phyloP scores from a whole-genome alignment of 2,329 filamentous ascomycete genomes.

The Scedosporium boydii region DNA sequence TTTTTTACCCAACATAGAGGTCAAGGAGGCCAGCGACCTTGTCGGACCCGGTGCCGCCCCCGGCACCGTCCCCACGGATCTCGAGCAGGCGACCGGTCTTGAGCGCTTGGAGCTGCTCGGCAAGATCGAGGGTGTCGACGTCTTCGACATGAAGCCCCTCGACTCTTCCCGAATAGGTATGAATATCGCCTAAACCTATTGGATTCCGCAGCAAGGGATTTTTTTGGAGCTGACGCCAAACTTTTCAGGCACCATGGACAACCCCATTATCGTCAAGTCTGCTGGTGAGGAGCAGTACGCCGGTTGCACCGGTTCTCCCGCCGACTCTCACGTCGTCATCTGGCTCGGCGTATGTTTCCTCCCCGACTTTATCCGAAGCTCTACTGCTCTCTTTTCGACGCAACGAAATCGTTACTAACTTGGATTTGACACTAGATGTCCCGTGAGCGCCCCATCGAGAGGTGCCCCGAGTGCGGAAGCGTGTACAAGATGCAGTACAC shows the following conservation, averaged over 20 bases:
- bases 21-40: constrained; percentile 76
- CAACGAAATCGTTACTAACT: neutral
- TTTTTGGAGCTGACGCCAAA: neutral
- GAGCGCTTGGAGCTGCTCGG: constrained; percentile 98
- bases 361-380: neutral
- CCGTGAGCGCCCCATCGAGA: constrained; percentile 82
- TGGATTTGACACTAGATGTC: constrained; percentile 50
- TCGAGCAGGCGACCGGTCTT: constrained; percentile 93
- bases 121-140: constrained; percentile 97
- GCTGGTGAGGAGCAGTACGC: constrained; percentile 94
- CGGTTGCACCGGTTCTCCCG: constrained; percentile 91
- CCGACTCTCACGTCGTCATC: constrained; percentile 79
- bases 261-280: constrained; percentile 85
- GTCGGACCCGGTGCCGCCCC: constrained; percentile 69
- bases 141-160: constrained; percentile 97
- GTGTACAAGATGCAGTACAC: constrained; percentile 98
- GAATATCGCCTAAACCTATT: neutral
- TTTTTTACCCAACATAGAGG: constrained; percentile 47
- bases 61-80: constrained; percentile 83
- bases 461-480: constrained; percentile 93
- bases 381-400: neutral
- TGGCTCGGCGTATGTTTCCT: constrained; percentile 72
- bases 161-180: constrained; percentile 80
- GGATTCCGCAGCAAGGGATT: neutral
- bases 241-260: constrained; percentile 66